A percentile compares a stretch with the other conserved stretches of the same genome.
Conservation (phyloP, 352 stramenopile species). For the Bremia lactucae region DNA sequence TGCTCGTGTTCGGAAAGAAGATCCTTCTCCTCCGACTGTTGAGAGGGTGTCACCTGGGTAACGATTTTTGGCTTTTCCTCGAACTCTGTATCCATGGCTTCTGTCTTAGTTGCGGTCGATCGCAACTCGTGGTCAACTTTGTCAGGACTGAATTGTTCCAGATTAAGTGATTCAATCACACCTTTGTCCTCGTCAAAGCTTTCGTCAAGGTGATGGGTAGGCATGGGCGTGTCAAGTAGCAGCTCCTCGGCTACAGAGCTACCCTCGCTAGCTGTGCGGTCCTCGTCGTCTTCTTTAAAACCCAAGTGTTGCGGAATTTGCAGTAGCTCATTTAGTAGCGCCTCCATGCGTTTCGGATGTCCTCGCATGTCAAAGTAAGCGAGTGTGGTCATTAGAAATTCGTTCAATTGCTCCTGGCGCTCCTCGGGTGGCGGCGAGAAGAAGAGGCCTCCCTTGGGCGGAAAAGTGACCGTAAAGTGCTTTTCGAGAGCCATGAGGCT, state of each 20-base stretch:
- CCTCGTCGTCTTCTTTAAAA: slow-evolving; percentile 19
- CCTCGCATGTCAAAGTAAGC: slow-evolving; percentile 36
- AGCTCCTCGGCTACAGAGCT: slow-evolving; percentile 22
- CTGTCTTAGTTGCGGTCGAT: slow-evolving; percentile 1
- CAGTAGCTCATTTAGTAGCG: slow-evolving; percentile 44
- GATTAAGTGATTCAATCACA: background rate
- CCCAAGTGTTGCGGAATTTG: slow-evolving; percentile 32
- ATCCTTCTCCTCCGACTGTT: slow-evolving; percentile 1
- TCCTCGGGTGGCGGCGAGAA: slow-evolving; percentile 43
- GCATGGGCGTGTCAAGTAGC: slow-evolving; percentile 15
- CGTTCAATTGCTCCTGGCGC: slow-evolving; percentile 47
- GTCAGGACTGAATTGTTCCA: slow-evolving; percentile 3
- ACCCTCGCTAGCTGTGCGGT: slow-evolving; percentile 25
- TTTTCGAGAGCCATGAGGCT: slow-evolving; percentile 34
- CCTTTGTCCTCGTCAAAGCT: slow-evolving; percentile 4
- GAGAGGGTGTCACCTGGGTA: background rate
- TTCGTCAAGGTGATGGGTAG: slow-evolving; percentile 4
- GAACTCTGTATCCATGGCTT: background rate
- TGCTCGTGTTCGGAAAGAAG: no score
- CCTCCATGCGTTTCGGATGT: slow-evolving; percentile 28
- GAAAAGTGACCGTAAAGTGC: slow-evolving; percentile 49
- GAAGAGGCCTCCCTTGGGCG: slow-evolving; percentile 51
- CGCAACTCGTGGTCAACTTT: slow-evolving; percentile 8
- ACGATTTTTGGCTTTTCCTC: slow-evolving; percentile 8
- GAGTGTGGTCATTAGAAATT: slow-evolving; percentile 48